These are phyloP conservation scores for Lipomyces chichibuensis DNA, from an alignment of 805 yeast species.

Conservation along the genomic window DNA sequence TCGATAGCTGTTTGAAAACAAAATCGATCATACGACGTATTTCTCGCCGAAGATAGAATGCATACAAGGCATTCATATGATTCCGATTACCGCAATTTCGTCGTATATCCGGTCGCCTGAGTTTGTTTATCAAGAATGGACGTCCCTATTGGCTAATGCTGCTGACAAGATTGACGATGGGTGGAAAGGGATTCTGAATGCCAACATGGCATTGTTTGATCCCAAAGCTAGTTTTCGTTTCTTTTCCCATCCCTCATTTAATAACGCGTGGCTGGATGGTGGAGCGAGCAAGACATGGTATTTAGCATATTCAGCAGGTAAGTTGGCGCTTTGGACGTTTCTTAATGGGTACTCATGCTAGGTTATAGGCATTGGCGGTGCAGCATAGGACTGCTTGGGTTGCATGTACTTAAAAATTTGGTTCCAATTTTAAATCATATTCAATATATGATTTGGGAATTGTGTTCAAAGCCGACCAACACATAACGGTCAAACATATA, in stretches of 20 bases:
- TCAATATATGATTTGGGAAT: too few species aligned
- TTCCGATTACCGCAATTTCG: constrained; percentile 68
- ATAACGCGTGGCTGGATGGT: constrained; percentile 61
- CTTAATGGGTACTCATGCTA: neutral
- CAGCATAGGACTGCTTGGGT: neutral
- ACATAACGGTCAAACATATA: too few species aligned
- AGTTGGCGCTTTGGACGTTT: constrained; percentile 49
- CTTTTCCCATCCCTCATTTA: constrained; percentile 60
- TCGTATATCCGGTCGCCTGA: constrained; percentile 57
- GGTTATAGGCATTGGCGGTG: neutral
- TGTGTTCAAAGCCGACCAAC: too few species aligned
- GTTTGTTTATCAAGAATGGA: constrained; percentile 64
- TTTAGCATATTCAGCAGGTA: constrained; percentile 54
- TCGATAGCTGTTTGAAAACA: constrained; percentile 60
- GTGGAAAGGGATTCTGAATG: constrained; percentile 71
- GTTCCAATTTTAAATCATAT: too few species aligned
- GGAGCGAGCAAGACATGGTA: constrained; percentile 92
- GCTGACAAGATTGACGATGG: constrained; percentile 53
- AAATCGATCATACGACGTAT: constrained; percentile 71
- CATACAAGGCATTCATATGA: constrained; percentile 79
- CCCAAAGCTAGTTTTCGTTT: constrained; percentile 65
- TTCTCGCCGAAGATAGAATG: constrained; percentile 65
- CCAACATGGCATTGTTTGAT: constrained; percentile 74
- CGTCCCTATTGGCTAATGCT: constrained; percentile 49
- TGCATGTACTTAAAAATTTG: too few species aligned